Evolutionary conservation across 2,329 filamentous ascomycete species (phyloP).

Genomic region (Neonectria hederae): DNA sequence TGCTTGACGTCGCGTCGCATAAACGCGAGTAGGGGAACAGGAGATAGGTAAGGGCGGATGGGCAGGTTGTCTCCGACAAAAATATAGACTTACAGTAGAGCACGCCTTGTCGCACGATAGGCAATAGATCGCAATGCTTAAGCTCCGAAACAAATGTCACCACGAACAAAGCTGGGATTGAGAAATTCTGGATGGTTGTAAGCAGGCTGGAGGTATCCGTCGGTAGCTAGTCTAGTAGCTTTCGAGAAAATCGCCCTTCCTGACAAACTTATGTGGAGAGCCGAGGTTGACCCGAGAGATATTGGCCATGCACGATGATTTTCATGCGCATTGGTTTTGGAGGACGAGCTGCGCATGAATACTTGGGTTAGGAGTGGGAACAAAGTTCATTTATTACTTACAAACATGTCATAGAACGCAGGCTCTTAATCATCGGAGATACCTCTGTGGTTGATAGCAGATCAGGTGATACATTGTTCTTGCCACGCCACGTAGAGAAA

Average conservation of each 20-base stretch:
- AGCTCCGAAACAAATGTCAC: conserved; percentile 1
- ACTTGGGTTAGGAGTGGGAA: neutral
- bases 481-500: neutral
- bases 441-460: neutral
- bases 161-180: neutral
- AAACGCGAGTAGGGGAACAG: conserved; percentile 15
- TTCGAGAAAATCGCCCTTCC: conserved; percentile 10
- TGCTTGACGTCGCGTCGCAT: conserved; percentile 22
- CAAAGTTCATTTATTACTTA: neutral
- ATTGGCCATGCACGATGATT: neutral
- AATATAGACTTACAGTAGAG: conserved; percentile 11
- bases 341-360: neutral
- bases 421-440: neutral
- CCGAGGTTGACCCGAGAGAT: conserved; percentile 37
- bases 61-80: neutral
- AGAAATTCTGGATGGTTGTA: neutral
- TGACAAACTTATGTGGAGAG: conserved; percentile 22
- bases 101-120: neutral
- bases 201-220: conserved; percentile 11
- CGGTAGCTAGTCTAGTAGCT: conserved; percentile 12
- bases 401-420: neutral
- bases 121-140: neutral
- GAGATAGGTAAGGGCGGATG: neutral
- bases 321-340: neutral
- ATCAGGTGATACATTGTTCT: neutral